Base-by-base conservation (phyloP, 345 rosid genomes). In the Orychophragmus violaceus region DNA sequence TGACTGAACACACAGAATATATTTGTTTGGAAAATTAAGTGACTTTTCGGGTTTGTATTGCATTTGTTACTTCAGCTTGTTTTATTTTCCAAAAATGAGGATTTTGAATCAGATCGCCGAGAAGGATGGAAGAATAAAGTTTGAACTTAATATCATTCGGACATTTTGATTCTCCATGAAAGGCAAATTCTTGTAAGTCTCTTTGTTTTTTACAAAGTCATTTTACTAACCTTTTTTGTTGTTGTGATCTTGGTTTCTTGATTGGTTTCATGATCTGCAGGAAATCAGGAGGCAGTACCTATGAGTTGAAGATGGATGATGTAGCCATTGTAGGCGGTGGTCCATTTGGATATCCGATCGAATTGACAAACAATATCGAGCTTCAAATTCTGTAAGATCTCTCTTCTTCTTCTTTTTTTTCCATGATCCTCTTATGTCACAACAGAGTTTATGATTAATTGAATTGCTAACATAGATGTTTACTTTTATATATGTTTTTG, bases 141-240 rank as follows among this genome's bases (percentile, higher is more conserved):
- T 89, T 55, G 74, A 71, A 36, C 93, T 84, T 5, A 79, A 80
- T 79, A 85, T 83, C 63, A 59, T 85, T 7, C 87, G 86, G 1
- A 91, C 95, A 5, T 68, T 89, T 65, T 84, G 84, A 71, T 92
- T 92, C 82, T 86, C 96, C 74, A 84, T 87, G 91, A 83, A 61
- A 36, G 98, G 96, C 61, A 78, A 67, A 13, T 83, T 72, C 59
- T 77, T 59, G 96, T 84, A 79, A 83, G 93, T 79, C 44, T 36
- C 21, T 23, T 32, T 51, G 12, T 35, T 45, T 23, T 57, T 24
- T 8, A 21, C 0, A 45, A 13, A 33, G 23, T 54, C 58, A 24
- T 37, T 62, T 57, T 16, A 2, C 14, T 3, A 54, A 2, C 1
- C 10, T 12, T 1, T 30, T 55, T 8, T 28, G 2, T 35, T n/a